A percentile compares a stretch with the other conserved stretches of the same genome.
These are phyloP conservation scores for Sugiyamaella americana DNA, from an alignment of 805 yeast species.

Conservation along the genomic window DNA sequence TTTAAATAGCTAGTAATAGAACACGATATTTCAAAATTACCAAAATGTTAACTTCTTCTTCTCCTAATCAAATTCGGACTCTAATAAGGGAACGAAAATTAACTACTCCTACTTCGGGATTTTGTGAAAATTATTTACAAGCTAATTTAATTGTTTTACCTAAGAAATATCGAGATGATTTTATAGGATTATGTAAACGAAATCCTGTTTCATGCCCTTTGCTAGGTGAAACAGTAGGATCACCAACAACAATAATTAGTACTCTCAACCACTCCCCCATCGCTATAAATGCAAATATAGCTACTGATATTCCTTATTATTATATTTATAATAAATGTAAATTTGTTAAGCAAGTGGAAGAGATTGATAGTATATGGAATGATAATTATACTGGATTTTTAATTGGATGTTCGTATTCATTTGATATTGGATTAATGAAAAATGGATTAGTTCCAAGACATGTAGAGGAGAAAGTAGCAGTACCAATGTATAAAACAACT, in stretches of 20 bases:
- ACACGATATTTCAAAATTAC: not conserved
- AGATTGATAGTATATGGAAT: constrained; percentile 32
- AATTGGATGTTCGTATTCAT: constrained; percentile 40
- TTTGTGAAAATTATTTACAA: constrained; percentile 23
- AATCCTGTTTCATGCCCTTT: constrained; percentile 40
- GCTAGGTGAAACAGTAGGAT: constrained; percentile 27
- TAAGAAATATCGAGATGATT: constrained; percentile 30
- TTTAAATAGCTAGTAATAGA: not conserved
- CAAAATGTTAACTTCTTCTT: not conserved
- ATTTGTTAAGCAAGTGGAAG: constrained; percentile 15
- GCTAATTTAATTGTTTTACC: constrained; percentile 38
- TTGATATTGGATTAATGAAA: constrained; percentile 33
- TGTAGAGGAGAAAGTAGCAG: constrained; percentile 10
- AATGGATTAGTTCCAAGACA: constrained; percentile 27
- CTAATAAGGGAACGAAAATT: constrained; percentile 2
- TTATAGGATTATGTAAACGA: constrained; percentile 32
- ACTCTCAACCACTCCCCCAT: too few species aligned
- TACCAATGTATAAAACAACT: constrained; percentile 17
- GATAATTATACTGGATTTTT: constrained; percentile 36
- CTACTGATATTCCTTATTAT: constrained; percentile 31
- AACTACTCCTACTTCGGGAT: constrained; percentile 5
- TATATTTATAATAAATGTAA: constrained; percentile 33
- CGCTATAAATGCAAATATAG: constrained; percentile 7
- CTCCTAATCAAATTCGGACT: constrained; percentile 7
- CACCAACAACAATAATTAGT: constrained; percentile 3